Percentiles rank a stretch among this genome's conserved stretches.
These are phyloP conservation scores for Tylopilus cervinicoccineus DNA, from an alignment of 768 basidiomycete genomes.

Conservation along the genomic window DNA sequence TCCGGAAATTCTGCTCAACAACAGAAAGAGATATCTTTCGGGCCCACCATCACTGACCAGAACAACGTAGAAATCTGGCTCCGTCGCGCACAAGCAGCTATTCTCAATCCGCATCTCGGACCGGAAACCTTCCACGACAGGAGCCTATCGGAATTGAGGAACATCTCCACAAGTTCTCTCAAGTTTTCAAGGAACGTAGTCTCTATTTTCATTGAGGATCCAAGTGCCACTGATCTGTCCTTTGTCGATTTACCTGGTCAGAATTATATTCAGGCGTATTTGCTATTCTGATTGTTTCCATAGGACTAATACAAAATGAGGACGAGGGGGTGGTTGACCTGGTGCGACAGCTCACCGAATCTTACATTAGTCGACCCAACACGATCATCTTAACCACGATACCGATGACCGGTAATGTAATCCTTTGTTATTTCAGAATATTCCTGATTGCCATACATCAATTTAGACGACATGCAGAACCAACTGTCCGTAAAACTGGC, in stretches of 20 bases:
- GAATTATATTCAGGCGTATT: background rate
- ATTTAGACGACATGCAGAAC: constrained; percentile 65
- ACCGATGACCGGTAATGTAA: constrained; percentile 53
- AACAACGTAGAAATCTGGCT: constrained; percentile 38
- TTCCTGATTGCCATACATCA: background rate
- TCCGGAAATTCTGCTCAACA: constrained; percentile 21
- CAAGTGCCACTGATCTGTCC: constrained; percentile 42
- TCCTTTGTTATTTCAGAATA: background rate
- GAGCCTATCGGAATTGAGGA: constrained; percentile 24
- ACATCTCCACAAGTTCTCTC: constrained; percentile 17
- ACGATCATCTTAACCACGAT: constrained; percentile 63
- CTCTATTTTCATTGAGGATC: constrained; percentile 42
- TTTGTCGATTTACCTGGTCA: constrained; percentile 55
- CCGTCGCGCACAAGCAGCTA: constrained; percentile 44
- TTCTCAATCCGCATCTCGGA: constrained; percentile 31
- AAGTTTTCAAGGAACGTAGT: constrained; percentile 52
- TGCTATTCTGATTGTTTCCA: constrained; percentile 7
- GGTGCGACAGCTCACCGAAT: constrained; percentile 45
- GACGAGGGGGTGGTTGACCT: constrained; percentile 37
- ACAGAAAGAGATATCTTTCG: constrained; percentile 23
- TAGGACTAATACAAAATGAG: constrained; percentile 59
- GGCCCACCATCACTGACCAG: constrained; percentile 29
- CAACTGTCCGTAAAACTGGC: constrained; percentile 57
- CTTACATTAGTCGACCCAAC: constrained; percentile 45
- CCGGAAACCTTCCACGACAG: constrained; percentile 21